These are phyloP conservation scores for Metarhizium album DNA, from an alignment of 2,329 filamentous ascomycete species.

Conservation along the genomic window DNA sequence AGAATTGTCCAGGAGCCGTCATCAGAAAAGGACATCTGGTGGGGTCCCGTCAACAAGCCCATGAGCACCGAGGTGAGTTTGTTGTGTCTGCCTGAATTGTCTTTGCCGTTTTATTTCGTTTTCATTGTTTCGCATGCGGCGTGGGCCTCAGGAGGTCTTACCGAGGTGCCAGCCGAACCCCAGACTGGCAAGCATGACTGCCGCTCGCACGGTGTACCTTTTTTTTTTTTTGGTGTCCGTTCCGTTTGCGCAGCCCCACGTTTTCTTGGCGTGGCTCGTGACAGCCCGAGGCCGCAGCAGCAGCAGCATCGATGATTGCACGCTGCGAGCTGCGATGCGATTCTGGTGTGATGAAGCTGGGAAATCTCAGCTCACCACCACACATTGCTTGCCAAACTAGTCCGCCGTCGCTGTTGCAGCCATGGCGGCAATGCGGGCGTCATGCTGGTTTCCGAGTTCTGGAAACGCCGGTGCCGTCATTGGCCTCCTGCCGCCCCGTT, in stretches of 20 bases:
- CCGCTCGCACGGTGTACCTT: background rate
- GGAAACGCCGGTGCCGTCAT: background rate
- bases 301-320: too few relatives aligned
- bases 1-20: slow-evolving; percentile 85
- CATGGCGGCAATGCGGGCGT: background rate
- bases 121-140: slow-evolving; percentile 2
- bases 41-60: slow-evolving; percentile 98
- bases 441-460: background rate
- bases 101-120: slow-evolving; percentile 8
- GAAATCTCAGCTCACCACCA: too few relatives aligned
- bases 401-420: background rate
- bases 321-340: too few relatives aligned
- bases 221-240: background rate
- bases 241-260: background rate
- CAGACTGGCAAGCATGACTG: background rate
- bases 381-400: too few relatives aligned
- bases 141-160: background rate
- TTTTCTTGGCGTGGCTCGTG: background rate
- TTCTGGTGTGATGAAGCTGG: too few relatives aligned
- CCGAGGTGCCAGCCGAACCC: background rate
- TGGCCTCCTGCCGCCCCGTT: background rate
- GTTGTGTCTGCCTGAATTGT: background rate
- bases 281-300: background rate
- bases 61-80: slow-evolving; percentile 82
- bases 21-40: slow-evolving; percentile 92